Evolutionary conservation across 805 yeast species (phyloP).

Genomic region (Metschnikowia lachancei): DNA sequence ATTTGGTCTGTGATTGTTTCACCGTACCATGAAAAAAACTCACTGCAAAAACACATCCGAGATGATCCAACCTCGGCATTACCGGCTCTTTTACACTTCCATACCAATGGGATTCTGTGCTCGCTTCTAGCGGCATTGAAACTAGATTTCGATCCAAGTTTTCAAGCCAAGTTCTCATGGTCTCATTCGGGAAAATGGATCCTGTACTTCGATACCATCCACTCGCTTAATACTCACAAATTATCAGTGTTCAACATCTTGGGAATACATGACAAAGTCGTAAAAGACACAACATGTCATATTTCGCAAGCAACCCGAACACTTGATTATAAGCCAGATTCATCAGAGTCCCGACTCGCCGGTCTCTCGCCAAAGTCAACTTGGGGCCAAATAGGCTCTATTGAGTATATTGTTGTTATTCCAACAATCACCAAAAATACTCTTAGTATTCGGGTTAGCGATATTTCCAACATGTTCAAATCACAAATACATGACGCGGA

Average conservation of each 20-base stretch:
- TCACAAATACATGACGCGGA: not conserved
- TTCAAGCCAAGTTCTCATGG: conserved; percentile 27
- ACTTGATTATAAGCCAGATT: not conserved
- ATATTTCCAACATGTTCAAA: conserved; percentile 2
- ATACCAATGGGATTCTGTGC: conserved; percentile 35
- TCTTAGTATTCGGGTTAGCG: conserved; percentile 4
- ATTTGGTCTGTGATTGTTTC: too few relatives aligned
- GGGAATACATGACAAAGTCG: conserved; percentile 21
- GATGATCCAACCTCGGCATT: conserved; percentile 7
- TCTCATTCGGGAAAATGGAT: conserved; percentile 37
- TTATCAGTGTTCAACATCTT: conserved; percentile 28
- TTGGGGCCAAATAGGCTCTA: conserved; percentile 6
- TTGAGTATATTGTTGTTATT: conserved; percentile 7
- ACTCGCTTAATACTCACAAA: conserved; percentile 28
- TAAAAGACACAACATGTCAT: conserved; percentile 5
- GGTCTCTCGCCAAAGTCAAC: not conserved
- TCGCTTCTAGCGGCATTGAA: conserved; percentile 20
- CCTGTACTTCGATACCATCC: conserved; percentile 23
- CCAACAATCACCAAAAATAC: conserved; percentile 1
- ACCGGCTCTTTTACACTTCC: conserved; percentile 26
- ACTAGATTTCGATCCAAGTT: conserved; percentile 21
- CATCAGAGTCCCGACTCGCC: not conserved
- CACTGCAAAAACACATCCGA: conserved; percentile 5
- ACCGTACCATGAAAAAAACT: conserved; percentile 20
- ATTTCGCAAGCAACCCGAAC: conserved; percentile 8